phyloP scores from a whole-genome alignment of 805 yeast genomes.

The Naumovozyma baii region DNA sequence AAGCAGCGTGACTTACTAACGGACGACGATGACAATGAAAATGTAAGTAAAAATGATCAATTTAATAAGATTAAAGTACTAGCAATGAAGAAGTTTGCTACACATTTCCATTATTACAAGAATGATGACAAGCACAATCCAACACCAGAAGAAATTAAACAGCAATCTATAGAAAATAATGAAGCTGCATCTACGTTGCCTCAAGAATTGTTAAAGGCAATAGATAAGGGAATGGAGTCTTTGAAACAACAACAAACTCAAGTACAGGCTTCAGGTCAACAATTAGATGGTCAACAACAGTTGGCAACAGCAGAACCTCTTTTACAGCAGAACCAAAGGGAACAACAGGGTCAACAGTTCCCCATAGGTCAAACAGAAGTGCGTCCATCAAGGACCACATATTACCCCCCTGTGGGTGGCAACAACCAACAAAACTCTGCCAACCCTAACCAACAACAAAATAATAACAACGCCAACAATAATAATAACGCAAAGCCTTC shows the following conservation, averaged over 20 bases:
- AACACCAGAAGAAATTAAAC: conserved; percentile 28
- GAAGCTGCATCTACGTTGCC: conserved; percentile 22
- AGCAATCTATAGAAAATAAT: conserved; percentile 22
- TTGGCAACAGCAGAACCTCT: conserved; percentile 11
- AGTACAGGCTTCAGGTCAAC: not conserved
- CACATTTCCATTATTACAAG: conserved; percentile 31
- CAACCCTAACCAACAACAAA: conserved; percentile 3
- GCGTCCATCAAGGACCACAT: conserved; percentile 6
- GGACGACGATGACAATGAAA: conserved; percentile 1
- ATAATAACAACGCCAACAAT: conserved; percentile 7
- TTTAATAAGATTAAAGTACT: conserved; percentile 27
- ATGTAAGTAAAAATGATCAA: conserved; percentile 22
- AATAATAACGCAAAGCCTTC: conserved; percentile 13
- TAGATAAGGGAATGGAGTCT: conserved; percentile 27
- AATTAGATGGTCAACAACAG: conserved; percentile 6
- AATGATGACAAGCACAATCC: conserved; percentile 27
- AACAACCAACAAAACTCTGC: not conserved
- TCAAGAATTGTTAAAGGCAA: conserved; percentile 23
- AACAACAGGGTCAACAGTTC: conserved; percentile 5
- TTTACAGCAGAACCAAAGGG: conserved; percentile 12
- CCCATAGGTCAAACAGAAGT: conserved; percentile 6
- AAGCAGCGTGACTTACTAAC: conserved; percentile 18
- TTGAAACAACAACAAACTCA: conserved; percentile 20
- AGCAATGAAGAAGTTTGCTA: conserved; percentile 29
- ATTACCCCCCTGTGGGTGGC: conserved; percentile 11